Base-by-base conservation (phyloP, 352 stramenopile species). In the Pythium aristosporum region DNA sequence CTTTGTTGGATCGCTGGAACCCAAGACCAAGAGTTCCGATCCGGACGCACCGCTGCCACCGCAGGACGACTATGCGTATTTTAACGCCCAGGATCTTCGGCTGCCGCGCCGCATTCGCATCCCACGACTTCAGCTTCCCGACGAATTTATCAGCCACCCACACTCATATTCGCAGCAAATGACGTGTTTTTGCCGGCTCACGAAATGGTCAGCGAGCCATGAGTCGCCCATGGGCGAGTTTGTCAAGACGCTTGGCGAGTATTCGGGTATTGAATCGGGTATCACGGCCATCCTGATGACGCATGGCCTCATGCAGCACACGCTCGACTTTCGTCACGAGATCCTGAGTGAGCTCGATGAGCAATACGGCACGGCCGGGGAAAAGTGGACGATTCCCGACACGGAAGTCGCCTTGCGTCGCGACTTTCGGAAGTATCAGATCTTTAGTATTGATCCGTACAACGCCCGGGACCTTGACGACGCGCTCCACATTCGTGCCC, bases 401-500 rank as follows among this genome's bases (percentile, higher is more conserved):
- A 74, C 89, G 63, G 96, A 98, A 65, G 66, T 96, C 2, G 79
- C 73, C 13, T 78, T 80, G 21, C 80, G 96, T 18, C 80, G 91
- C 2, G 96, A 99, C 70, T 97, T 99, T 51, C 86, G 96, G 11
- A 49, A 76, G 0, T 61, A 68, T 30, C 81, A 94, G 50, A 98
- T 99, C 57, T 99, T 99, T 68, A 98, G 95, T 8, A 99, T 99
- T 47, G 97, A 99, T 78, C 97, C 97, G 20, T 96, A 96, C 48
- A 98, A 95, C 12, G 96, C 96, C 3, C 94, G 92, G 23, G 97
- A 99, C 87, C 76, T 99, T 44, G 96, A 99, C 61, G 97, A 99
- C 73, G 96, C 96, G 23, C 71, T 99, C 47, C 93, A 98, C 67
- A 92, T 99, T 61, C 81, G 77, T 21, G 72, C 75, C 10, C 64